Conservation (phyloP, 768 basidiomycete species). For the Lactifluus rugatus region DNA sequence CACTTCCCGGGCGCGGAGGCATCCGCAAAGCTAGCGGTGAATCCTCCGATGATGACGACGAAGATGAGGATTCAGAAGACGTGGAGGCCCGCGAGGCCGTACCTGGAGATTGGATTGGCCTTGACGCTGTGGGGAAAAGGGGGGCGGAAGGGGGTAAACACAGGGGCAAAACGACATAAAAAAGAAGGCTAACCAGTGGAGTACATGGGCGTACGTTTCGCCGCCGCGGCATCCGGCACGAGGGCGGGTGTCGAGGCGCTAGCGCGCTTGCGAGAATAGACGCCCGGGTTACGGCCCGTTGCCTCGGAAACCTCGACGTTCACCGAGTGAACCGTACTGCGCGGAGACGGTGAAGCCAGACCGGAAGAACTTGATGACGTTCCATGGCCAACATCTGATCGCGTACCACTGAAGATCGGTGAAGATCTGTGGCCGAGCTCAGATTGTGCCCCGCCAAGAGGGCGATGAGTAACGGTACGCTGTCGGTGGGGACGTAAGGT, state of each 20-base stretch:
- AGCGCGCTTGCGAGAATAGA: slow-evolving; percentile 34
- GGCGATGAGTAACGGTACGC: slow-evolving; percentile 25
- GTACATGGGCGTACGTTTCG: slow-evolving; percentile 37
- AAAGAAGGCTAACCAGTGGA: slow-evolving; percentile 9
- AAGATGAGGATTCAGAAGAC: slow-evolving; percentile 23
- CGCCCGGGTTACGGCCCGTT: slow-evolving; percentile 7
- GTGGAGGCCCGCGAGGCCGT: slow-evolving; percentile 20
- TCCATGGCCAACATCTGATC: slow-evolving; percentile 16
- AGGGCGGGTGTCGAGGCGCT: slow-evolving; percentile 53
- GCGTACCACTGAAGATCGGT: background rate
- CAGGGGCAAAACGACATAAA: background rate
- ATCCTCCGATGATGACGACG: slow-evolving; percentile 41
- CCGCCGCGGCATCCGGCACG: slow-evolving; percentile 42
- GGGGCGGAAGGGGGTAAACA: background rate
- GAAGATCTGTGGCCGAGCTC: slow-evolving; percentile 24
- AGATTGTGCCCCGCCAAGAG: slow-evolving; percentile 14
- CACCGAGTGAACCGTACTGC: background rate
- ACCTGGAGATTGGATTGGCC: background rate
- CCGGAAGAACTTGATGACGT: background rate
- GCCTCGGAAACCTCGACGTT: background rate
- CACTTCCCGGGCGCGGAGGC: slow-evolving; percentile 57
- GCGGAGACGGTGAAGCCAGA: background rate
- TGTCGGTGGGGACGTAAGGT: slow-evolving; percentile 29
- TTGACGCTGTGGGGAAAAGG: no score
- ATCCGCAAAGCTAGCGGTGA: slow-evolving; percentile 57